phyloP scores from a whole-genome alignment of 805 yeast species.

The Cyberlindnera xishuangbannaensis region DNA sequence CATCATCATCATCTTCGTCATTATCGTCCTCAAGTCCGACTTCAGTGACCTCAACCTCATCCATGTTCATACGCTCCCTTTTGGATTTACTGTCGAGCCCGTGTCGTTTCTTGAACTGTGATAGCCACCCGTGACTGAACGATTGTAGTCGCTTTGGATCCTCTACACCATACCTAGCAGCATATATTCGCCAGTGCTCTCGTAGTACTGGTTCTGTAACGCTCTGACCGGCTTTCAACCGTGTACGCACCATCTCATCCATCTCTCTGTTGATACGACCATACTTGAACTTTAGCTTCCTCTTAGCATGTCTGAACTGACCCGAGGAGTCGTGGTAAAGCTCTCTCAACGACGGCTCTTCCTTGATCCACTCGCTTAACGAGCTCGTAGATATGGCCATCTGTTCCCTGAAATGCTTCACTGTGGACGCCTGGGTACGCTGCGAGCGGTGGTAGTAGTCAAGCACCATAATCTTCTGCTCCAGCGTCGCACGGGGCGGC shows the following conservation, averaged over 20 bases:
- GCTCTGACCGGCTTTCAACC: constrained; percentile 38
- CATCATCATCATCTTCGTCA: too few relatives aligned
- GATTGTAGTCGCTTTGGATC: constrained; percentile 52
- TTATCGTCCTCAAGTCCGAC: too few relatives aligned
- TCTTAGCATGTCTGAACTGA: constrained; percentile 30
- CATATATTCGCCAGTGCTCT: constrained; percentile 51
- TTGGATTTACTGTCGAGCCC: constrained; percentile 32
- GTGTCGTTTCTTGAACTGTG: constrained; percentile 55
- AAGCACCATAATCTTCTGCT: constrained; percentile 50
- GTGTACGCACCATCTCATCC: constrained; percentile 46
- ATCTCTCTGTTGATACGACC: constrained; percentile 53
- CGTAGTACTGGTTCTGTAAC: constrained; percentile 50
- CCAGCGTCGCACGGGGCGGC: constrained; percentile 34
- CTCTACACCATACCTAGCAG: constrained; percentile 50
- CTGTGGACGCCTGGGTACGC: constrained; percentile 51
- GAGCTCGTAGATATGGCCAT: constrained; percentile 55
- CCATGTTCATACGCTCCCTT: neutral
- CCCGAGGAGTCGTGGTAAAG: constrained; percentile 30
- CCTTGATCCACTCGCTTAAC: constrained; percentile 56
- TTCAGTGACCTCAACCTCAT: too few relatives aligned
- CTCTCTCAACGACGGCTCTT: constrained; percentile 43
- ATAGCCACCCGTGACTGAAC: constrained; percentile 60
- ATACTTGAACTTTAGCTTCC: constrained; percentile 49
- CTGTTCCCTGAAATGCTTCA: constrained; percentile 43
- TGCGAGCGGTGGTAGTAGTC: constrained; percentile 43